Percentiles rank a stretch among this genome's conserved stretches.
Evolutionary conservation across 306 rosid genomes (phyloP).

Genomic region (Malus orientalis): DNA sequence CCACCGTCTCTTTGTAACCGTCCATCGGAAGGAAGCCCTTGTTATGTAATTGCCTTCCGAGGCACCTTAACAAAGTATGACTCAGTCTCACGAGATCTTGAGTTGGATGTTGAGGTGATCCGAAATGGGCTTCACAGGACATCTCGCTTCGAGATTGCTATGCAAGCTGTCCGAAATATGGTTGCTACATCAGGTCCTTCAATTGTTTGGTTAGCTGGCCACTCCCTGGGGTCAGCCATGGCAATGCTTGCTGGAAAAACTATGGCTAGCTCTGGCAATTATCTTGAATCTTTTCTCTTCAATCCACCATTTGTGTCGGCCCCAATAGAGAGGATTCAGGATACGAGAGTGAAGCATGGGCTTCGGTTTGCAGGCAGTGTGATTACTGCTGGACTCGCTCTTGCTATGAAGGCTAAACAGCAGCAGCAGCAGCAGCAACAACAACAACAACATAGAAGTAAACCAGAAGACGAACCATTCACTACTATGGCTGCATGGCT

Average conservation of each 20-base stretch:
- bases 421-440: slow-evolving; percentile 10
- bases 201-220: slow-evolving; percentile 82
- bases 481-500: slow-evolving; percentile 57
- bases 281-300: slow-evolving; percentile 68
- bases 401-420: slow-evolving; percentile 60
- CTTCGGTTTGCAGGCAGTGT: slow-evolving; percentile 68
- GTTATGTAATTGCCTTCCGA: slow-evolving; percentile 71
- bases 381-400: slow-evolving; percentile 65
- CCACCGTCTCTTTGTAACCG: slow-evolving; percentile 28
- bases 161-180: slow-evolving; percentile 60
- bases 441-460: slow-evolving; percentile 14
- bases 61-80: slow-evolving; percentile 61
- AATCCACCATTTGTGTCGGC: slow-evolving; percentile 77
- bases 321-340: slow-evolving; percentile 77
- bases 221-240: slow-evolving; percentile 85
- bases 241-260: slow-evolving; percentile 83
- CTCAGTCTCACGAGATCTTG: slow-evolving; percentile 58
- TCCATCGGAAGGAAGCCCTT: slow-evolving; percentile 46
- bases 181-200: slow-evolving; percentile 64
- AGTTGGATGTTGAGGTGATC: slow-evolving; percentile 54
- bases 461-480: slow-evolving; percentile 49
- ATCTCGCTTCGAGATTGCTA: slow-evolving; percentile 71
- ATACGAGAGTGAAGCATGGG: slow-evolving; percentile 56
- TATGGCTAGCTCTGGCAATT: slow-evolving; percentile 57
- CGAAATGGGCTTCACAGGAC: slow-evolving; percentile 65